Evolutionary conservation across 1,139 yeast species (phyloP), one percentile per base, ranked within the genome.

Genomic region (Lodderomyces theae): DNA sequence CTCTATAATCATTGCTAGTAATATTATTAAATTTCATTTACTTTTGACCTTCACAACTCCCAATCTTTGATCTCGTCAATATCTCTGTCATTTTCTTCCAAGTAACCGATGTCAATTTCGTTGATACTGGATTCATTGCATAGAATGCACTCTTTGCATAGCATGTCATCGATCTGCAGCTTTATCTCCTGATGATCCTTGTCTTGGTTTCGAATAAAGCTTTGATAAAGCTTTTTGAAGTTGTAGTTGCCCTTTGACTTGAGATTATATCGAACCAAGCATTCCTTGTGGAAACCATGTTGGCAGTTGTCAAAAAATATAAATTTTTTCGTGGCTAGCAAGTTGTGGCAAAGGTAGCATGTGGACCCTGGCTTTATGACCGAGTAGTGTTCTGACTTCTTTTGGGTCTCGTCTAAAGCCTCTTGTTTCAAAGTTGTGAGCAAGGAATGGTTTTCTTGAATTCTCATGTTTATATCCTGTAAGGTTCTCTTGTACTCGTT

Each of bases 281-380:
- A 94, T 54, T 89, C 96, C 42, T 83, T 82, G 58, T 94, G 98
- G 65, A 86, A 86, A 6, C 87, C 80, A 61, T 92, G 98, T 46
- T 79, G 85, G 56, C 98, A 92, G 43, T 67, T 71, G 0, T 97
- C 96, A 56, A 89, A 92, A 9, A 84, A 80, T 39, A 85, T 73
- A 54, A 89, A 90, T 52, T 83, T 82, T 43, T 90, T 77, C 4
- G 82, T 76, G 3, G 88, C 75, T 36, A 92, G 65, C 5, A 94
- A 74, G 49, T 74, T 74, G 13, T 72, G 64, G 61, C 98, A 94
- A 4, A 79, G 51, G 35, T 76, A 71, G 63, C 99, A 92, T 1
- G 92, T 78, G 48, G 84, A 94, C 1, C 95, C 95, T 0, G 96
- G 90, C 52, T 86, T 86, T 17, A 92, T 74, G 1, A 84, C 67